phyloP scores from a whole-genome alignment of 441 rosid genomes.

The Arabidopsis lyrata region DNA sequence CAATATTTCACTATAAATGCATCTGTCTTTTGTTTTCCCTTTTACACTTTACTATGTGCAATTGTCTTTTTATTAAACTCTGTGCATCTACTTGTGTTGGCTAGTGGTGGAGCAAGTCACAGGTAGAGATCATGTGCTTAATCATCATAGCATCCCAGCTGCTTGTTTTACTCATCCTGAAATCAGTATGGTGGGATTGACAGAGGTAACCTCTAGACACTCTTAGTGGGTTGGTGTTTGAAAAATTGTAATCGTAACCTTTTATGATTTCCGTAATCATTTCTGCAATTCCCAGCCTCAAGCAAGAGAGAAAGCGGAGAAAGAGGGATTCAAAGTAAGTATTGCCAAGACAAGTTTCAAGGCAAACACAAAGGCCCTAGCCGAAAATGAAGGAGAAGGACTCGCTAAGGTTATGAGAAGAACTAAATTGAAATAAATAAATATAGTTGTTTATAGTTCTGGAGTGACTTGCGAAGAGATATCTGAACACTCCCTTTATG shows the following conservation, averaged over 20 bases:
- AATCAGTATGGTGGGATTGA: slow-evolving; percentile 98
- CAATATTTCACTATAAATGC: neutral
- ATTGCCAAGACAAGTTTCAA: slow-evolving; percentile 95
- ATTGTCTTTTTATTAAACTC: neutral
- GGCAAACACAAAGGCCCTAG: slow-evolving; percentile 97
- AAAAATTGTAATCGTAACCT: neutral
- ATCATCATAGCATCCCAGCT: slow-evolving; percentile 95
- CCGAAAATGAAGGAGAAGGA: slow-evolving; percentile 98
- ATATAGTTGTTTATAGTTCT: slow-evolving; percentile 14
- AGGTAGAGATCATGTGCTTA: slow-evolving; percentile 90
- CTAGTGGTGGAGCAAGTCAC: slow-evolving; percentile 95
- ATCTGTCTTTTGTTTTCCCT: neutral
- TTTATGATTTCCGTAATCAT: neutral
- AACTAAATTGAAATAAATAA: neutral
- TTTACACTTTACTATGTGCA: neutral
- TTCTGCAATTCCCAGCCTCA: slow-evolving; percentile 65
- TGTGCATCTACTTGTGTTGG: slow-evolving; percentile 19
- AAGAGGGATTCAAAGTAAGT: slow-evolving; percentile 89
- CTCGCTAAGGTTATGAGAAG: slow-evolving; percentile 80
- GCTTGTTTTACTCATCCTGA: slow-evolving; percentile 99
- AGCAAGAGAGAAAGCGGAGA: slow-evolving; percentile 92
- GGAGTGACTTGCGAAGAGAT: slow-evolving; percentile 48
- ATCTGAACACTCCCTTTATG: neutral
- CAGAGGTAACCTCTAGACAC: slow-evolving; percentile 64
- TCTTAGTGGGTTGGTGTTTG: neutral